A percentile compares a stretch with the other conserved stretches of the same genome.
These are phyloP conservation scores for Ocimum tenuiflorum DNA, from an alignment of 257 asterid species.

Conservation along the genomic window DNA sequence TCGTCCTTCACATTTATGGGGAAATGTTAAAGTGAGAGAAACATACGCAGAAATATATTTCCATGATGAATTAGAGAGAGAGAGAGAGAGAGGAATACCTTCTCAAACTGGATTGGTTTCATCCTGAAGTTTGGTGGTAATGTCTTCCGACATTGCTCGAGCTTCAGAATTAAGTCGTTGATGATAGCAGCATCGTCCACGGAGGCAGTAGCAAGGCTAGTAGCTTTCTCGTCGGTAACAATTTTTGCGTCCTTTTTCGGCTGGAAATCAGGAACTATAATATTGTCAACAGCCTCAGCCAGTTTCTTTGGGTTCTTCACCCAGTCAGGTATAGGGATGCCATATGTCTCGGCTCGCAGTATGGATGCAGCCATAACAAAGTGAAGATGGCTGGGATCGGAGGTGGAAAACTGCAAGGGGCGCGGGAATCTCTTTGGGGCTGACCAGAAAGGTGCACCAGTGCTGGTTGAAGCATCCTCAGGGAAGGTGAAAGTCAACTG, in stretches of 20 bases:
- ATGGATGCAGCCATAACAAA: slow-evolving; percentile 70
- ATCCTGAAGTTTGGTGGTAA: slow-evolving; percentile 57
- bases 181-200: slow-evolving; percentile 74
- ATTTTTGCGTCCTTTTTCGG: slow-evolving; percentile 62
- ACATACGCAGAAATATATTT: not conserved
- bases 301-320: slow-evolving; percentile 60
- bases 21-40: too few relatives aligned
- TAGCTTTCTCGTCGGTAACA: slow-evolving; percentile 86
- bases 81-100: slow-evolving; percentile 32
- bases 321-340: slow-evolving; percentile 81
- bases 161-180: slow-evolving; percentile 51
- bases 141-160: slow-evolving; percentile 50
- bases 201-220: slow-evolving; percentile 68
- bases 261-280: slow-evolving; percentile 61
- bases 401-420: slow-evolving; percentile 55
- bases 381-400: slow-evolving; percentile 82
- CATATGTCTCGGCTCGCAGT: slow-evolving; percentile 76
- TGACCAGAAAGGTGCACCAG: slow-evolving; percentile 91
- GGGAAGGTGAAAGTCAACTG: slow-evolving; percentile 83
- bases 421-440: slow-evolving; percentile 89
- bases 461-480: slow-evolving; percentile 82
- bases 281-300: slow-evolving; percentile 55
- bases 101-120: slow-evolving; percentile 92
- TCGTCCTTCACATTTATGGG: slow-evolving; percentile 53
- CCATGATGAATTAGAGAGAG: too few relatives aligned